Percentiles rank a stretch among this genome's conserved stretches.
Conservation (phyloP, 768 basidiomycete species). For the Clathrus columnatus region DNA sequence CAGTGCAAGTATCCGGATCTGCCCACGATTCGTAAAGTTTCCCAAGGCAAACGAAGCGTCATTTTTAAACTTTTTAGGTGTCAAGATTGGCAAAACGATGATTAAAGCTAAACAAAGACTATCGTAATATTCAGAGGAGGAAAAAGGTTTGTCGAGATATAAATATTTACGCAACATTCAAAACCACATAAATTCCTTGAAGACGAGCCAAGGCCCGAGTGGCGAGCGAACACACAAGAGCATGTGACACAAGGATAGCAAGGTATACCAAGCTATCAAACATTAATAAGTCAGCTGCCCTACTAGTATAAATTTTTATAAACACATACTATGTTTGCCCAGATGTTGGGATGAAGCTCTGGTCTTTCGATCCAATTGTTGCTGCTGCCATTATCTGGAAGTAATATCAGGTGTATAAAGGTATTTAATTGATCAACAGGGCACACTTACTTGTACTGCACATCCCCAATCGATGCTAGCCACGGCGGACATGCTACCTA, state of each 20-base stretch:
- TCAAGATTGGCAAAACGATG: slow-evolving; percentile 39
- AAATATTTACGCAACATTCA: slow-evolving; percentile 66
- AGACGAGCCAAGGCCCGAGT: slow-evolving; percentile 58
- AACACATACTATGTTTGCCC: slow-evolving; percentile 40
- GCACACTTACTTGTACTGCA: slow-evolving; percentile 33
- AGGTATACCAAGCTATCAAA: slow-evolving; percentile 51
- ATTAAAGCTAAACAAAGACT: slow-evolving; percentile 60
- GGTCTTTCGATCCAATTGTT: slow-evolving; percentile 29
- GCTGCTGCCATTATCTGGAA: slow-evolving; percentile 41
- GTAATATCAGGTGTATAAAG: no score
- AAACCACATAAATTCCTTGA: slow-evolving; percentile 60
- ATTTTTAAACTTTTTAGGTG: slow-evolving; percentile 32
- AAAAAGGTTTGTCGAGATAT: no score
- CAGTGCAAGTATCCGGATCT: neutral
- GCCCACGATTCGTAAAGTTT: slow-evolving; percentile 29
- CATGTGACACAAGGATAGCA: slow-evolving; percentile 54
- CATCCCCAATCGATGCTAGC: slow-evolving; percentile 58
- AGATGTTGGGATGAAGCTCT: slow-evolving; percentile 32
- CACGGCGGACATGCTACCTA: slow-evolving; percentile 37
- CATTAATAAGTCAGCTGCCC: neutral
- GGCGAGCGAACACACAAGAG: slow-evolving; percentile 55
- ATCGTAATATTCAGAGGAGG: neutral
- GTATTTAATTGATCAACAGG: neutral
- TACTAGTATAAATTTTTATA: no score
- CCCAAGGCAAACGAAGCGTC: slow-evolving; percentile 32